phyloP scores from a whole-genome alignment of 2,329 filamentous ascomycete species.

The Ophiostoma perfectum region DNA sequence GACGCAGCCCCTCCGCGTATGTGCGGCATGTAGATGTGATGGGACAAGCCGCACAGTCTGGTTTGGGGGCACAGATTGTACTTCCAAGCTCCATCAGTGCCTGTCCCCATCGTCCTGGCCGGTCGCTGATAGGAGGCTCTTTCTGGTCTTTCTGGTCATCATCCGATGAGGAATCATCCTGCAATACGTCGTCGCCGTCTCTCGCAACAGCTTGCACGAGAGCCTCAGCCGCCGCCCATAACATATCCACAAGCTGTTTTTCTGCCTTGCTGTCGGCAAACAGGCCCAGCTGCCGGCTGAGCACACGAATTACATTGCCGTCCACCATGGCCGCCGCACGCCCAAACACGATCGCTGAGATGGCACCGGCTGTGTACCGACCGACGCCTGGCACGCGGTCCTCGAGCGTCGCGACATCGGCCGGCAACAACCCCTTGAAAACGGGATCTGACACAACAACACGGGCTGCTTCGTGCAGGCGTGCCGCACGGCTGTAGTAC shows the following conservation, averaged over 20 bases:
- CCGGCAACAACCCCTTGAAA: slow-evolving; percentile 47
- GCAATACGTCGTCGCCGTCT: slow-evolving; percentile 31
- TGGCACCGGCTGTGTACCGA: slow-evolving; percentile 57
- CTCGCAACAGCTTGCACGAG: slow-evolving; percentile 48
- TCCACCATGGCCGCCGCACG: slow-evolving; percentile 56
- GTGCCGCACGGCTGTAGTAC: slow-evolving; percentile 59
- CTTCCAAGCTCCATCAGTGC: slow-evolving; percentile 62
- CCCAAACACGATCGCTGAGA: slow-evolving; percentile 59
- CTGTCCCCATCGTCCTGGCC: slow-evolving; percentile 58
- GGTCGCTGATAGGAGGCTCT: slow-evolving; percentile 37
- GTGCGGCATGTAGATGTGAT: slow-evolving; percentile 48
- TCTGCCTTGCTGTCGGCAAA: slow-evolving; percentile 53
- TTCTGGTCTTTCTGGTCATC: slow-evolving; percentile 22
- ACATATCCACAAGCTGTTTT: slow-evolving; percentile 45
- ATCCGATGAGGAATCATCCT: not conserved
- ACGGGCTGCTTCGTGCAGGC: slow-evolving; percentile 53
- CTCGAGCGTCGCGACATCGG: slow-evolving; percentile 41
- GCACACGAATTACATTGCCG: slow-evolving; percentile 56
- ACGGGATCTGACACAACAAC: slow-evolving; percentile 41
- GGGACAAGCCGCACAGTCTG: slow-evolving; percentile 50
- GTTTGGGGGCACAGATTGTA: slow-evolving; percentile 56
- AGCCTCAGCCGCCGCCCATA: slow-evolving; percentile 55
- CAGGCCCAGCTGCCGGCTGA: slow-evolving; percentile 56
- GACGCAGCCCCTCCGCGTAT: slow-evolving; percentile 42
- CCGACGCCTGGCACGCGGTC: slow-evolving; percentile 55